Conservation (phyloP, 345 rosid genomes). For the Linum lewisii region DNA sequence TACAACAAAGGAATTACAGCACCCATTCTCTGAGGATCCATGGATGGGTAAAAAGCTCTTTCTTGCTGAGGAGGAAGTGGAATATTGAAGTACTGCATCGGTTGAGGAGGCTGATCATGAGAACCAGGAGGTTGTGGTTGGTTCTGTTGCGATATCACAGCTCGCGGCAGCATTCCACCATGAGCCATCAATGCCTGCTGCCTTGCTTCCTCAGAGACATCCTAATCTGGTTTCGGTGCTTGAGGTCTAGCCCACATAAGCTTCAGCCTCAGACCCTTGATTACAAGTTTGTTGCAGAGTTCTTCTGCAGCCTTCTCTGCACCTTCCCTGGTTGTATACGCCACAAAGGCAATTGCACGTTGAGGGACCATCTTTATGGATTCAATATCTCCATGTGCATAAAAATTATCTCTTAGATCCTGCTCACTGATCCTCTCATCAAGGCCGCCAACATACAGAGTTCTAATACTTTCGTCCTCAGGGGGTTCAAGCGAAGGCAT, state of each 20-base stretch:
- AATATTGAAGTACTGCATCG: slow-evolving; percentile 63
- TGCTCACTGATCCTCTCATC: slow-evolving; percentile 79
- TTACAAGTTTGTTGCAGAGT: slow-evolving; percentile 73
- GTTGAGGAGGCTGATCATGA: slow-evolving; percentile 43
- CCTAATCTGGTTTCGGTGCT: slow-evolving; percentile 61
- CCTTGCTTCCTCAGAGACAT: slow-evolving; percentile 54
- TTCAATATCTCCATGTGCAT: slow-evolving; percentile 88
- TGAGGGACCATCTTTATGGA: slow-evolving; percentile 76
- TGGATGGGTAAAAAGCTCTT: slow-evolving; percentile 74
- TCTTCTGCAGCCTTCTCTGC: slow-evolving; percentile 95
- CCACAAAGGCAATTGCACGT: slow-evolving; percentile 83
- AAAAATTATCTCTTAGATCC: slow-evolving; percentile 80
- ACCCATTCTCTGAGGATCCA: slow-evolving; percentile 99
- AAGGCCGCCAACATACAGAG: slow-evolving; percentile 86
- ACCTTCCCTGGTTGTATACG: slow-evolving; percentile 88
- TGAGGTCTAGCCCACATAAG: slow-evolving; percentile 96
- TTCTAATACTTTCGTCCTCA: slow-evolving; percentile 79
- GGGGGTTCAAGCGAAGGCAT: slow-evolving; percentile 94
- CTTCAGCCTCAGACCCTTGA: slow-evolving; percentile 85
- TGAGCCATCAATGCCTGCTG: slow-evolving; percentile 62
- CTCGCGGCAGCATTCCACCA: slow-evolving; percentile 76
- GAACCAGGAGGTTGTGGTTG: slow-evolving; percentile 34
- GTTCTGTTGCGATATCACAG: slow-evolving; percentile 78
- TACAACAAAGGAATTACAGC: slow-evolving; percentile 68
- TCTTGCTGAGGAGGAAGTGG: slow-evolving; percentile 63